These are phyloP conservation scores for Iberis amara DNA, from an alignment of 441 rosid genomes.

Conservation along the genomic window DNA sequence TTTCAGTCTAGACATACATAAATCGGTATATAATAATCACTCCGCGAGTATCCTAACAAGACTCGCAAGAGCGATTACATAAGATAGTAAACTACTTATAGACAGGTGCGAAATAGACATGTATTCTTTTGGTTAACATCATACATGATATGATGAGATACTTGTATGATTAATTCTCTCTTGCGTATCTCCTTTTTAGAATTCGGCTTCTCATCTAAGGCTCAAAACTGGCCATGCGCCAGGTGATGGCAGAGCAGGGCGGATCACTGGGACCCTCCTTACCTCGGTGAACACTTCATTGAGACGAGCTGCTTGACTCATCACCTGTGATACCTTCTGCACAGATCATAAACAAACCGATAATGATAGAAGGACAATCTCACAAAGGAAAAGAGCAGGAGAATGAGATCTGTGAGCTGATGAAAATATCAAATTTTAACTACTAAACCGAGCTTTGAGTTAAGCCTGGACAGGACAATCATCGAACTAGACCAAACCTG, in stretches of 20 bases:
- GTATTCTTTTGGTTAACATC: slow-evolving; percentile 1
- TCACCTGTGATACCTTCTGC: slow-evolving; percentile 47
- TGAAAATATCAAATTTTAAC: neutral
- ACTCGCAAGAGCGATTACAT: slow-evolving; percentile 4
- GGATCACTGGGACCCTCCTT: slow-evolving; percentile 69
- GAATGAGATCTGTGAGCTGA: too few species aligned
- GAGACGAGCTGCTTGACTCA: slow-evolving; percentile 71
- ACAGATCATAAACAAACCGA: slow-evolving; percentile 18
- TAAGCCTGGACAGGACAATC: neutral
- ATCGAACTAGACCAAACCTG: neutral
- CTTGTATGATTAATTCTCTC: slow-evolving; percentile 12
- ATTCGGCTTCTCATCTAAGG: slow-evolving; percentile 45
- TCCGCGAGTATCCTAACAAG: neutral
- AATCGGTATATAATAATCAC: neutral
- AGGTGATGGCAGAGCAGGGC: slow-evolving; percentile 59
- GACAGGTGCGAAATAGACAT: slow-evolving; percentile 17
- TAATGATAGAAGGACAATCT: neutral
- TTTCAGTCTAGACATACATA: slow-evolving; percentile 5
- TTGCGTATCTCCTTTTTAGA: neutral
- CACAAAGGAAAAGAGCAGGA: too few species aligned
- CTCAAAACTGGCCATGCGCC: slow-evolving; percentile 77
- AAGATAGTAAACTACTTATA: slow-evolving; percentile 12
- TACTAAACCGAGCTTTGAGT: neutral
- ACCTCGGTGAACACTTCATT: slow-evolving; percentile 80
- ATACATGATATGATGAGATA: slow-evolving; percentile 11